Evolutionary conservation across 2,329 filamentous ascomycete genomes (phyloP), one percentile per base, ranked within the genome.

Genomic region (Calonectria naviculata): DNA sequence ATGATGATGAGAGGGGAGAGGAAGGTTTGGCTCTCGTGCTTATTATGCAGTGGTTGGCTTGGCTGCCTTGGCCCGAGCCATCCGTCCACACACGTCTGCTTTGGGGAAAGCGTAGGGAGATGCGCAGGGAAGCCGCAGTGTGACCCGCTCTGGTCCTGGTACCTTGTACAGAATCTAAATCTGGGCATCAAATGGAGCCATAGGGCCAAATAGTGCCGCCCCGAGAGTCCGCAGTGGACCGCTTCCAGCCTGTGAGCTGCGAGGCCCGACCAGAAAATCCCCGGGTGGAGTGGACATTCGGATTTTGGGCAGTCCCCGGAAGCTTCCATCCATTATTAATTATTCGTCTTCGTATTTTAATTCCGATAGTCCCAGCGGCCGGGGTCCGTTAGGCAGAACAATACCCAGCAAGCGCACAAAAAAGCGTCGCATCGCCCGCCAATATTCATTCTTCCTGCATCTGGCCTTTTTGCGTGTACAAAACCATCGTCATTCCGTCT

Each of bases 21-120:
- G 52, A 58, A 36, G 31, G 52, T 58, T 58, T 58, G 47, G 47
- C 47, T 19, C 26, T 31, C 15, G 47, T 52, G 52, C 52, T 58
- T 58, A 58, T 58, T 58, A 58, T 58, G 52, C 52, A 58, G 34
- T 26, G 52, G 52, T 58, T 26, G 52, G 34, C 52, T 58, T 58
- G 52, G 52, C 31, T 58, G 52, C 52, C 52, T 58, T 36, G 21
- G 31, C 52, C 52, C 52, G 52, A 58, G 52, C 52, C 34, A 58
- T 58, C 52, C 52, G 52, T 58, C 52, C 52, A 58, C 10, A 38
- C 13, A n/a, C 34, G 21, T 24, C 52, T 21, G 52, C n/a, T 58
- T 58, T 58, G 21, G 52, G 52, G 21, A 58, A 58, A 28, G 52
- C 52, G 52, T 24, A 58, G 52, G 52, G 34, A 58, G 52, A 7